Percentiles rank a stretch among this genome's conserved stretches.
phyloP scores from a whole-genome alignment of 352 stramenopile genomes.

The Pythium sukuiense region DNA sequence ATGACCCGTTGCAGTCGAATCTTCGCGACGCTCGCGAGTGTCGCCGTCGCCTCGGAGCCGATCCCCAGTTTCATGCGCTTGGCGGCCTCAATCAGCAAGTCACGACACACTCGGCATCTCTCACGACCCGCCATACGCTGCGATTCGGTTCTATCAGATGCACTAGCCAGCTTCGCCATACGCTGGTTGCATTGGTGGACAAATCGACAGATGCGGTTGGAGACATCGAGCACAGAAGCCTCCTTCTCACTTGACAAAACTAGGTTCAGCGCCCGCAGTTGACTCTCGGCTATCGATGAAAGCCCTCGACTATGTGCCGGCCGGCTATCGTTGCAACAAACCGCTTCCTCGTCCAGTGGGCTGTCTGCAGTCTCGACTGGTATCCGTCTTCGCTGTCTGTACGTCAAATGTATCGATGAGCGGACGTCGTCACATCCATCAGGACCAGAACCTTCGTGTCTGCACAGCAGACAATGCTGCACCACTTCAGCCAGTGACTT shows the following conservation, averaged over 20 bases:
- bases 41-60: background rate
- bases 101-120: conserved; percentile 20
- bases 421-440: background rate
- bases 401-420: background rate
- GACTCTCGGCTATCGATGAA: background rate
- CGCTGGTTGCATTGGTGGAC: conserved; percentile 16
- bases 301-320: background rate
- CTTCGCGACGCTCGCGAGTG: background rate
- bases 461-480: conserved; percentile 3
- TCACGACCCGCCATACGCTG: conserved; percentile 8
- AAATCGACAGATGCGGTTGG: background rate
- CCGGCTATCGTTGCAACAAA: background rate
- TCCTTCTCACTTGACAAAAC: background rate
- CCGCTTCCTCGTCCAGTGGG: background rate
- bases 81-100: conserved; percentile 14
- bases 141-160: background rate
- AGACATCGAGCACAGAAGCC: background rate
- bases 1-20: conserved; percentile 29
- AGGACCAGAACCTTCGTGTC: background rate
- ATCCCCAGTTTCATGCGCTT: conserved; percentile 19
- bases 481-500: conserved; percentile 1
- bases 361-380: background rate
- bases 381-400: background rate
- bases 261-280: background rate
- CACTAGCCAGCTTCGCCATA: conserved; percentile 4